Conservation (phyloP, 306 rosid genomes). For the Vigna unguiculata region DNA sequence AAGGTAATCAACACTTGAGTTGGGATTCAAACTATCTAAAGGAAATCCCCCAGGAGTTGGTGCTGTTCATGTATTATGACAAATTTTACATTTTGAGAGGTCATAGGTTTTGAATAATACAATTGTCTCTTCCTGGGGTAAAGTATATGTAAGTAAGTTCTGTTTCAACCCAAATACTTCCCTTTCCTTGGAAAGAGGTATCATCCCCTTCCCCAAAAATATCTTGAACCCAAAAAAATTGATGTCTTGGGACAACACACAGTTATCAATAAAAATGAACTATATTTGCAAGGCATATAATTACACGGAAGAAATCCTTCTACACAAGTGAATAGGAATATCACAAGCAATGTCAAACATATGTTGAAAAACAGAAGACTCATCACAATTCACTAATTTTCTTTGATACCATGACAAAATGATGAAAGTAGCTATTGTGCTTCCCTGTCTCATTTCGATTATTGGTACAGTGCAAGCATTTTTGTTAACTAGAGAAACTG, state of each 20-base stretch:
- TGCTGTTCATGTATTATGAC: not conserved
- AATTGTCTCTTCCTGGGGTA: not conserved
- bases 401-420: no score
- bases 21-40: not conserved
- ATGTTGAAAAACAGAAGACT: slow-evolving; percentile 1
- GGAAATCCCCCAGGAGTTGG: not conserved
- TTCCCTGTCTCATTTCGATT: no score
- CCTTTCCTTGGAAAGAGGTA: not conserved
- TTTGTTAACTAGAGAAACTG: no score
- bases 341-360: slow-evolving; percentile 3
- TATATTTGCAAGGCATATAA: not conserved
- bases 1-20: not conserved
- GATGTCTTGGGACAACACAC: not conserved
- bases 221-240: not conserved
- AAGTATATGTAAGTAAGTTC: not conserved
- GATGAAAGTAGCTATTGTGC: no score
- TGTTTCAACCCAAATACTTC: not conserved
- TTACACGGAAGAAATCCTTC: slow-evolving; percentile 3
- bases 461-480: no score
- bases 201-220: not conserved
- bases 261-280: not conserved
- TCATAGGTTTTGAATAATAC: not conserved
- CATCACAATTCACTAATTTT: no score
- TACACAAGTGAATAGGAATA: not conserved
- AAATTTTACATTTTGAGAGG: not conserved